phyloP scores from a whole-genome alignment of 2,329 filamentous ascomycete genomes.

The Botrytis tulipae region DNA sequence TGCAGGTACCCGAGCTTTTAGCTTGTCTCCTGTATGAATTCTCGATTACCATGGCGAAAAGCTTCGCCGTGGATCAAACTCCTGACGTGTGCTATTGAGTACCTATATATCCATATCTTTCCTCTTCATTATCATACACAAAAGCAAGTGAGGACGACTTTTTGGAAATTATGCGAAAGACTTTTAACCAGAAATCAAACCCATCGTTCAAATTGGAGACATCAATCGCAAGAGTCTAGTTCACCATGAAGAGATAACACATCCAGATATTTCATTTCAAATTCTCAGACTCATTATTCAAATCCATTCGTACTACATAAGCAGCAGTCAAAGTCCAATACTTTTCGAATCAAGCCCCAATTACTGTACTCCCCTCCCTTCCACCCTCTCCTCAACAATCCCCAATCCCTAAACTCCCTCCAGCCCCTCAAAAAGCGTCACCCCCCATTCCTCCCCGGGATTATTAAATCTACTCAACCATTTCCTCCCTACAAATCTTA shows the following conservation, averaged over 20 bases:
- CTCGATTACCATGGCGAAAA: background rate
- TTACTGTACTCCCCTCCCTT: background rate
- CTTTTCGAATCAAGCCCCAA: background rate
- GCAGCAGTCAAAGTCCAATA: background rate
- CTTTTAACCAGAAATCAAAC: background rate
- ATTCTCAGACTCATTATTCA: background rate
- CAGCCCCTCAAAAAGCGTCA: constrained; percentile 24
- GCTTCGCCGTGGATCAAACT: background rate
- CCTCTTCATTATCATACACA: background rate
- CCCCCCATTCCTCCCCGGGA: constrained; percentile 43
- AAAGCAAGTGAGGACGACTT: too few species aligned
- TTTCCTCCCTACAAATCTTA: constrained; percentile 37
- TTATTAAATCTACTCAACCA: constrained; percentile 34
- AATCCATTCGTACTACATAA: background rate
- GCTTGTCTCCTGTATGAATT: background rate
- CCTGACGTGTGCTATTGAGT: background rate
- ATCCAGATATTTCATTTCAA: background rate
- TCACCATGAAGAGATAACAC: background rate
- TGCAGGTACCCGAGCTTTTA: background rate
- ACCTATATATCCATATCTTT: background rate
- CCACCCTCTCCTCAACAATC: background rate
- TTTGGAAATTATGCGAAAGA: too few species aligned
- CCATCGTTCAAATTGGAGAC: background rate
- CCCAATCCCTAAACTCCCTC: background rate
- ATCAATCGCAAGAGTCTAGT: background rate